These are phyloP conservation scores for Phallus indusiatus DNA, from an alignment of 768 basidiomycete genomes.

Conservation along the genomic window DNA sequence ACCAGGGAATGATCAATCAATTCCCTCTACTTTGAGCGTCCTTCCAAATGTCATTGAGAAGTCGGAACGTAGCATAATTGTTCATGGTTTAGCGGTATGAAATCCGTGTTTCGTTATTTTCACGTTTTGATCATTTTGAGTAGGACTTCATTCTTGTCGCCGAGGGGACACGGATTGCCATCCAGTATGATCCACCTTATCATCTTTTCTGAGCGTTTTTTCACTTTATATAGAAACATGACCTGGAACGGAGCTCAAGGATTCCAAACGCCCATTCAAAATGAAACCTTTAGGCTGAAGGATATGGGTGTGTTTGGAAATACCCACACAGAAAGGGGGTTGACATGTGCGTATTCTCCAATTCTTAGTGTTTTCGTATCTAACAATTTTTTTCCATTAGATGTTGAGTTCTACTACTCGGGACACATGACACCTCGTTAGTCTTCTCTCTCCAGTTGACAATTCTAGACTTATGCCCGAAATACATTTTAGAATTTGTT, in stretches of 20 bases:
- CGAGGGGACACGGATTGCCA: slow-evolving; percentile 28
- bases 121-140: background rate
- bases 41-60: slow-evolving; percentile 30
- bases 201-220: background rate
- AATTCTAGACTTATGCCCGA: background rate
- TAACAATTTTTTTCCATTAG: slow-evolving; percentile 19
- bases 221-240: slow-evolving; percentile 21
- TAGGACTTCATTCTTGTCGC: slow-evolving; percentile 29
- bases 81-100: slow-evolving; percentile 25
- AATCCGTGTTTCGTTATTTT: background rate
- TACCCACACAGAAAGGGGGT: slow-evolving; percentile 23
- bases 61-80: slow-evolving; percentile 24
- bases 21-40: slow-evolving; percentile 25
- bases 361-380: background rate
- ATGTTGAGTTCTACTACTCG: slow-evolving; percentile 48
- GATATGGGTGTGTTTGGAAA: slow-evolving; percentile 25
- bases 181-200: slow-evolving; percentile 18
- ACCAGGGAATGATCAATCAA: slow-evolving; percentile 19
- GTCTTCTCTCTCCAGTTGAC: slow-evolving; percentile 6
- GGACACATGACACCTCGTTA: slow-evolving; percentile 54
- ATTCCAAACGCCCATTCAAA: slow-evolving; percentile 26
- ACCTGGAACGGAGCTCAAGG: slow-evolving; percentile 27
- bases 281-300: slow-evolving; percentile 22
- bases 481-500: slow-evolving; percentile 33
- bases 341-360: slow-evolving; percentile 21